Evolutionary conservation across 441 rosid genomes (phyloP), one percentile per base, ranked within the genome.

Genomic region (Erodium texanum): DNA sequence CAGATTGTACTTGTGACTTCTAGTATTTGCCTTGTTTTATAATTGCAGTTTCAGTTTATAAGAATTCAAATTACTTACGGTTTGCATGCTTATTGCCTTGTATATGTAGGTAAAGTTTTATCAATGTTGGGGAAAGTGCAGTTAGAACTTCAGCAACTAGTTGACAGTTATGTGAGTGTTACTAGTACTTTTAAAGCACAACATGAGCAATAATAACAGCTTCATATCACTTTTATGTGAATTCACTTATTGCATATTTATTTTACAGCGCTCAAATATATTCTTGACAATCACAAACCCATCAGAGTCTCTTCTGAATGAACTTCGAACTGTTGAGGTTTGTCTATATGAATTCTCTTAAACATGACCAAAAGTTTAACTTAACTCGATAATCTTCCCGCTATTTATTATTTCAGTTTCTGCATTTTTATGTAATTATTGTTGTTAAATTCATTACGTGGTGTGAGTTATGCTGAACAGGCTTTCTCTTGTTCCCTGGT

Each of bases 291-390:
- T 95, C 75, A 90, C 98, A 65, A 73, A 85, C 62, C 98, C 99
- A 14, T 85, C 98, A 8, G 99, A 95, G 76, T 90, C 96, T 29
- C 88, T 92, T 81, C 89, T 95, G 66, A 87, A 79, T 75, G 98
- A 95, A 70, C 97, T 95, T 22, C 90, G 97, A 69, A 87, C 87
- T 22, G 97, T 92, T 67, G 99, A 95, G 99, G 99, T 95, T 75
- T 73, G 93, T 78, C 68, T 27, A 24, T 59, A 29, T 73, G 0
- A 45, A 58, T 66, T 66, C 66, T 74, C 38, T 71, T 22, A 48
- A 52, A 52, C 19, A 52, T 59, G 50, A 64, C 12, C 32, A 58
- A 70, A 16, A 20, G 23, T 66, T 29, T 38, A 59, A 61, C n/a
- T 2, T 54, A 23, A 6, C 56, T 69, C 19, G 23, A 58, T 7